These are phyloP conservation scores for Penicillium goetzii DNA, from an alignment of 495 filamentous ascomycete species.

Conservation along the genomic window DNA sequence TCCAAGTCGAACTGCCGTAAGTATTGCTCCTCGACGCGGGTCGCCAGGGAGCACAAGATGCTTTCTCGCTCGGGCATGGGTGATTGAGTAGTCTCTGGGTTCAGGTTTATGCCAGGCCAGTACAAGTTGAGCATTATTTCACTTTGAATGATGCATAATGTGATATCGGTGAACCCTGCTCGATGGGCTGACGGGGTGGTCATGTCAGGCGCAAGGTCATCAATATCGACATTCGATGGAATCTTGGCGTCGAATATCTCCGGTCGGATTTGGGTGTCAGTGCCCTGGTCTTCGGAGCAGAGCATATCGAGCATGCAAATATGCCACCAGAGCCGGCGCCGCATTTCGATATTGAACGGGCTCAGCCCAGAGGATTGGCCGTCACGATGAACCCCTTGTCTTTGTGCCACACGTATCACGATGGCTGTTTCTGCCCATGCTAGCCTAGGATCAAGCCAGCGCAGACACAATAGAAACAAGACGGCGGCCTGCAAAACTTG, in stretches of 20 bases:
- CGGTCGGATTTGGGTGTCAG: conserved; percentile 67
- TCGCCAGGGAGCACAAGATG: conserved; percentile 12
- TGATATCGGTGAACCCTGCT: conserved; percentile 69
- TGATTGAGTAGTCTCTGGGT: conserved; percentile 1
- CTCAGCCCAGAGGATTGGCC: conserved; percentile 58
- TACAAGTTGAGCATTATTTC: conserved; percentile 50
- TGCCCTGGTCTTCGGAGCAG: conserved; percentile 74
- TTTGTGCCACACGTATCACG: conserved; percentile 70
- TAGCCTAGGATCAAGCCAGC: conserved; percentile 56
- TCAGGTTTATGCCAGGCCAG: conserved; percentile 12
- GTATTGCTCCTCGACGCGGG: conserved; percentile 62
- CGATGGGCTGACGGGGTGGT: conserved; percentile 54
- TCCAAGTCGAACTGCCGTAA: conserved; percentile 54
- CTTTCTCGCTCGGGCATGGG: conserved; percentile 3
- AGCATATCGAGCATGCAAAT: conserved; percentile 73
- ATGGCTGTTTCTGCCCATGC: conserved; percentile 64
- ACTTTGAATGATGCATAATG: conserved; percentile 63
- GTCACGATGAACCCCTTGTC: conserved; percentile 73
- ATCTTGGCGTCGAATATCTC: conserved; percentile 65
- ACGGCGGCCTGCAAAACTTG: conserved; percentile 70
- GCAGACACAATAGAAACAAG: conserved; percentile 63
- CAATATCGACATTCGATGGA: conserved; percentile 71
- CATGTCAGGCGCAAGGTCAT: conserved; percentile 62
- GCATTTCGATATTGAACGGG: conserved; percentile 75
- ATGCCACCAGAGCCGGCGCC: conserved; percentile 78